Evolutionary conservation across 2,329 filamentous ascomycete genomes (phyloP), one percentile per base, ranked within the genome.

Genomic region (Aspergillus fumigatiaffinis): DNA sequence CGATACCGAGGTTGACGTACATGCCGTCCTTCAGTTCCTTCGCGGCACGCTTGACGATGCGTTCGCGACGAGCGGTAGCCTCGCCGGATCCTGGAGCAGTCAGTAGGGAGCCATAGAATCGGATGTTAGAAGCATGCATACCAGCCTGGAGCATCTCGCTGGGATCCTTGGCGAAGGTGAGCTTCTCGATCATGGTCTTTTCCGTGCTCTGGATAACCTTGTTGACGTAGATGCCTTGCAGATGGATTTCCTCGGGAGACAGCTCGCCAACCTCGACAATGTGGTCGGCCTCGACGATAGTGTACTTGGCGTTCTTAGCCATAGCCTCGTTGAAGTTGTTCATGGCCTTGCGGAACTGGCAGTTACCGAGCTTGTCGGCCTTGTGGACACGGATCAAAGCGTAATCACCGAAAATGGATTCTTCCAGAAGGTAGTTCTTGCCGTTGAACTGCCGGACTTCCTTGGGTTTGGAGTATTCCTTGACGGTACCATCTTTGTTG

Each of bases 1-100:
- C 84, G 63, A 95, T 94, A 62, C 91, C 91, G 47, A 95, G 69
- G 93, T 95, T 73, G 68, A 91, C 91, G 74, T 94, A 94, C 90
- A 93, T 93, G 77, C 91, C 91, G 73, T 94, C 83, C 74, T 90
- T 88, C 61, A 96, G 82, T 75, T 95, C 91, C 75, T 89, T 87
- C 0, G 91, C 88, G 0, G 91, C 90, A 49, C 91, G 83, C 63
- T 83, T 83, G 1, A 90, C 91, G 66, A 96, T 95, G 57, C 88
- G 84, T 76, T 95, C 90, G 59, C 91, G 85, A 80, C 90, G 89
- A 68, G 84, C 84, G 44, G 87, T 84, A 54, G 84, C 82, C 69
- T 86, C 83, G 62, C 88, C 86, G 51, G 65, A 69, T 25, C 67
- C 66, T 68, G 47, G 25, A 26, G 21, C 44, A 47, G 25, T 28